phyloP scores from a whole-genome alignment of 1,284 basidiomycete genomes.

The Trametes hirsuta region DNA sequence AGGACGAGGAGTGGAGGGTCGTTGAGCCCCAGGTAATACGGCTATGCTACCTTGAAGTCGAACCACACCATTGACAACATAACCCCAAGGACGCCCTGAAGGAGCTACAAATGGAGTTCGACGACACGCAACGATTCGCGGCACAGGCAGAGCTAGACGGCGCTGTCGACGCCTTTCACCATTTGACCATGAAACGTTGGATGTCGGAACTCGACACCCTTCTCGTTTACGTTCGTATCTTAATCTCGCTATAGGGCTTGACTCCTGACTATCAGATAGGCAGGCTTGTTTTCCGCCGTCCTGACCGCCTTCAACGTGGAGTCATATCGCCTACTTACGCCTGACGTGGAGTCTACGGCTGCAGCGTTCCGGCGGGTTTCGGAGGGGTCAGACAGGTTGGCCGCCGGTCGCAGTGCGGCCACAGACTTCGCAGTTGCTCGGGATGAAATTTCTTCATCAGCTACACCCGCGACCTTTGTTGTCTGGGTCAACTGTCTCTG shows the following conservation, averaged over 20 bases:
- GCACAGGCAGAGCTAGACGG: neutral
- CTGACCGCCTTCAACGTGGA: conserved; percentile 8
- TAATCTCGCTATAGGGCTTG: neutral
- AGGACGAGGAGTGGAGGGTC: neutral
- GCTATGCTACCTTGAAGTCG: no score
- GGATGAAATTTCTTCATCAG: neutral
- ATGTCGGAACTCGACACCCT: neutral
- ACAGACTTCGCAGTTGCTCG: neutral
- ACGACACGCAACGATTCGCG: neutral
- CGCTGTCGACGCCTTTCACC: neutral
- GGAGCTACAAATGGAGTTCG: neutral
- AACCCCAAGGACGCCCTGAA: neutral
- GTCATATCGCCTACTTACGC: neutral
- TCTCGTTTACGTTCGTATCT: neutral
- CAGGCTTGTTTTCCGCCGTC: conserved; percentile 4
- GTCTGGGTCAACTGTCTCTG: conserved; percentile 64
- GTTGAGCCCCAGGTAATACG: neutral
- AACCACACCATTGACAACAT: neutral
- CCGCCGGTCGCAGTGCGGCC: neutral
- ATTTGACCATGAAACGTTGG: neutral
- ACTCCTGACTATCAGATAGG: neutral
- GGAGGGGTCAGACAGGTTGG: neutral
- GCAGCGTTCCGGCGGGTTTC: neutral
- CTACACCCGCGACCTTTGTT: conserved; percentile 26
- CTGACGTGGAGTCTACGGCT: neutral